phyloP scores from a whole-genome alignment of 2,329 filamentous ascomycete species.

The Elsinoe perseae region DNA sequence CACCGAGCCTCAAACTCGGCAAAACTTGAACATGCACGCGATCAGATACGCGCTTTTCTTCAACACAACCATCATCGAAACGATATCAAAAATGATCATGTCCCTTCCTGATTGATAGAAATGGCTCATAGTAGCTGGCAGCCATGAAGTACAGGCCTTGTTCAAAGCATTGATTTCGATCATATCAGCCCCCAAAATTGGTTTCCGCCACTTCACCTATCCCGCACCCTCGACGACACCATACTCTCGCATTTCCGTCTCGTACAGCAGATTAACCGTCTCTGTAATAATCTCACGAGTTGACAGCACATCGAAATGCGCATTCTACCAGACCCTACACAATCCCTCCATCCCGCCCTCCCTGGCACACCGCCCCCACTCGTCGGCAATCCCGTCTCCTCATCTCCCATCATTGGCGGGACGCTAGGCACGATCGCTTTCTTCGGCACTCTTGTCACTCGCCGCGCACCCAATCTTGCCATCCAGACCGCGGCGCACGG shows the following conservation, averaged over 20 bases:
- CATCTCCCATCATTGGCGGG: conserved; percentile 15
- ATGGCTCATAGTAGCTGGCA: too few relatives aligned
- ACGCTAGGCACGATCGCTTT: conserved; percentile 9
- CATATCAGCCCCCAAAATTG: background rate
- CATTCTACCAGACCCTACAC: conserved; percentile 17
- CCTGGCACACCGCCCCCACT: conserved; percentile 13
- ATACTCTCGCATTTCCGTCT: too few relatives aligned
- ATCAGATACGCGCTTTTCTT: too few relatives aligned
- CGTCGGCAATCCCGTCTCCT: background rate
- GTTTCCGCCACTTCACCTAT: background rate
- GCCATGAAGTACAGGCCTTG: too few relatives aligned
- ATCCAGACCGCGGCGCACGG: conserved; percentile 14
- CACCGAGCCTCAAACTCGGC: too few relatives aligned
- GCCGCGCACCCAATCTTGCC: conserved; percentile 9
- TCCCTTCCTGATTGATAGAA: too few relatives aligned
- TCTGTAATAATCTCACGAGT: too few relatives aligned
- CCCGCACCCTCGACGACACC: background rate
- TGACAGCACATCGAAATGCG: conserved; percentile 17
- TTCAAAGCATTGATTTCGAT: too few relatives aligned
- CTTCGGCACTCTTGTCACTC: background rate
- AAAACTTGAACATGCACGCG: too few relatives aligned
- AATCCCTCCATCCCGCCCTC: conserved; percentile 18
- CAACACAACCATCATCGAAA: too few relatives aligned
- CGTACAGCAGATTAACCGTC: too few relatives aligned
- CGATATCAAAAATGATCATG: too few relatives aligned